Evolutionary conservation across 768 basidiomycete genomes (phyloP), one percentile per base, ranked within the genome.

Genomic region (Kwoniella dendrophila): DNA sequence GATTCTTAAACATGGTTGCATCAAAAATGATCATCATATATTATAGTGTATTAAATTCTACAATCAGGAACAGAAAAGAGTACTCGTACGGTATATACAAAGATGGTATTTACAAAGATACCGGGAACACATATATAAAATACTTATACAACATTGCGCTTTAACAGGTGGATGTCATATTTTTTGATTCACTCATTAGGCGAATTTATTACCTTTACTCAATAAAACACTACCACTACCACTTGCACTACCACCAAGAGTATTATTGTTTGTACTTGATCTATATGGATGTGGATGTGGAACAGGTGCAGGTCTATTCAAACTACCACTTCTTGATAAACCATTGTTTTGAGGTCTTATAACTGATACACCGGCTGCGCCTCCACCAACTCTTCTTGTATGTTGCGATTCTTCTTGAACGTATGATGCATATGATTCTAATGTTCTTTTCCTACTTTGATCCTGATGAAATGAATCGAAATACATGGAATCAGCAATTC

Each of bases 381-480:
- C 49, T 4, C 62, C 67, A 1, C 54, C 64, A 4, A 36, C 38
- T 4, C 71, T 58, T 26, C 68, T 44, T 18, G 61, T 70, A 12
- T 41, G 47, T 36, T 63, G 59, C 16, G 67, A 65, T 62, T 73
- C 68, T 10, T 68, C 64, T 20, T 45, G 43, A 8, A 71, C 50
- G 48, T 52, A 68, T 18, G 36, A 22, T 4, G 55, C 36, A 30
- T 61, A 66, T 12, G 61, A 56, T 10, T 58, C 63, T 10, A 49
- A n/a, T 24, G 52, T 56, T 38, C 67, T 44, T 20, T 16, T 50
- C 4, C 24, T 50, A 12, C 24, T 27, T 22, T 47, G 41, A 6
- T 20, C 47, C 34, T 26, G 20, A 49, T 27, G 32, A 7, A 10
- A 8, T 8, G 32, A 32, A 49, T 24, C 8, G 30, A 26, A 3